Base-by-base conservation (phyloP, 208 protist genomes). In the Crithidia brevicula region DNA sequence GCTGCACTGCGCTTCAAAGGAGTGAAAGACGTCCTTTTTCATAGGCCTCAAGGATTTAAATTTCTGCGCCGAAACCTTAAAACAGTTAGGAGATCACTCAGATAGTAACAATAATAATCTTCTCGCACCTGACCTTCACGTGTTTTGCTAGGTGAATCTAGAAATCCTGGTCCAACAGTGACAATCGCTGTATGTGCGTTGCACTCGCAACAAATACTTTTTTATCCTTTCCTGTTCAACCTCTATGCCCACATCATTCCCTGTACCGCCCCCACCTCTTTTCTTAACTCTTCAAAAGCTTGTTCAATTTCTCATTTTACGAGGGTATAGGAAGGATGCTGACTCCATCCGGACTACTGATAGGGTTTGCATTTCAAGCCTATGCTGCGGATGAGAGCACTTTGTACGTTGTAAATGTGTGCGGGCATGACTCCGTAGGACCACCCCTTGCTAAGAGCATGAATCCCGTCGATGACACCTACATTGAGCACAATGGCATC, bases 331-430 rank as follows among this genome's bases (percentile, higher is more conserved):
- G 15, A 40, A 40, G 15, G 49, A 72, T 78, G 64, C 49, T 47
- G 9, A 77, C 63, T 8, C 16, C 45, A 28, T 49, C 62, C 4
- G 71, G 62, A 10, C 20, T 77, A 3, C 15, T 77, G 9, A 46
- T 71, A 1, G 77, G 70, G 1, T 82, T 82, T 49, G 65, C 65
- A 11, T 95, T 90, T 67, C 47, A 75, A 59, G 60, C 72, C 1
- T 25, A 76, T 9, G 70, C 76, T 0, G 60, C 36, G 10, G 86
- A 93, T 61, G 78, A 72, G 31, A 49, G 63, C 20, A 90, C 86
- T 4, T 61, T 31, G 23, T 79, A 81, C 53, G 66, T 91, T 18
- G 88, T 96, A 11, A 96, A 96, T 65, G 85, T 96, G 43, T 94
- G 87, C 57, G 91, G 91, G 4, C 66, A 92, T 51, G 66, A 82